Percentiles rank a stretch among this genome's conserved stretches.
These are phyloP conservation scores for Forsythia suspensa DNA, from an alignment of 257 asterid genomes.

Conservation along the genomic window DNA sequence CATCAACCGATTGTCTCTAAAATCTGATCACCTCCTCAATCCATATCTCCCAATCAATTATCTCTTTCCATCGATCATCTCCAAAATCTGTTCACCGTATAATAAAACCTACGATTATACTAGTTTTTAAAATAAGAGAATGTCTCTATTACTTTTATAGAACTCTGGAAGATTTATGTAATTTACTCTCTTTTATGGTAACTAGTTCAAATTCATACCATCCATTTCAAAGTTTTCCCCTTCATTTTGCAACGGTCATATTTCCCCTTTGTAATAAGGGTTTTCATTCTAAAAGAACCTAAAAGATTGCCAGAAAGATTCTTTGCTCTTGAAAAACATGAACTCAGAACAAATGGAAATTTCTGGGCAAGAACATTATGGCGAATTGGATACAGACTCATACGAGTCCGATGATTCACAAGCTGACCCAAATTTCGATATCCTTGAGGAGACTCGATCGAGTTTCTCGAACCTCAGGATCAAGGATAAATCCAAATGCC, in stretches of 20 bases:
- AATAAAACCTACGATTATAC: no score
- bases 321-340: background rate
- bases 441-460: constrained; percentile 49
- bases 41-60: no score
- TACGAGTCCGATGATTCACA: constrained; percentile 57
- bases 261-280: background rate
- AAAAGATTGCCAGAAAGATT: background rate
- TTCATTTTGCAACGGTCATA: constrained; percentile 18
- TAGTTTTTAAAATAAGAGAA: no score
- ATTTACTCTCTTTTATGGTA: background rate
- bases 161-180: no score
- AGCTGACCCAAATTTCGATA: constrained; percentile 53
- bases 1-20: no score
- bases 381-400: constrained; percentile 34
- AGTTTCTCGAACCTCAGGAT: constrained; percentile 56
- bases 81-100: no score
- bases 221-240: background rate
- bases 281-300: background rate
- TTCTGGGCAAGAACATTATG: constrained; percentile 9
- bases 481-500: constrained; percentile 27
- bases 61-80: no score
- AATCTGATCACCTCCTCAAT: no score
- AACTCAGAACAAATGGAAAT: constrained; percentile 29
- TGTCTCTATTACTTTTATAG: no score
- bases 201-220: background rate